Percentiles rank a stretch among this genome's conserved stretches.
Conservation (phyloP, 2,329 filamentous ascomycete genomes). For the Ceratocystis colombiana region DNA sequence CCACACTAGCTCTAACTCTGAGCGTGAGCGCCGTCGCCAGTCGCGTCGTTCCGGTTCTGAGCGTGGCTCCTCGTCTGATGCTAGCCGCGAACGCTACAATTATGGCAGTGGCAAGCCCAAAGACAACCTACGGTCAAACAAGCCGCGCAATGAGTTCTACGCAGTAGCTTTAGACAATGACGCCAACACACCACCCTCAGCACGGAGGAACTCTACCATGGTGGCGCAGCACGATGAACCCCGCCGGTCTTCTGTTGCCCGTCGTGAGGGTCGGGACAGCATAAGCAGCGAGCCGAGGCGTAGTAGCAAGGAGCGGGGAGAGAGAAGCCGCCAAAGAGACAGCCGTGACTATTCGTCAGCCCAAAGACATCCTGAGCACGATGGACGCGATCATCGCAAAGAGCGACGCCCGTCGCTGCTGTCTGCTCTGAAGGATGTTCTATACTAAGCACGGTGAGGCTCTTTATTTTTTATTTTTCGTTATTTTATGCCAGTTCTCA, state of each 20-base stretch:
- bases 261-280: slow-evolving; percentile 33
- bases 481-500: not conserved
- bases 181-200: slow-evolving; percentile 21
- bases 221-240: slow-evolving; percentile 12
- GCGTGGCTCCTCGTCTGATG: slow-evolving; percentile 17
- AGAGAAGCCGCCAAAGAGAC: not conserved
- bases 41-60: slow-evolving; percentile 8
- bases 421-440: slow-evolving; percentile 50
- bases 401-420: slow-evolving; percentile 46
- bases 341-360: slow-evolving; percentile 11
- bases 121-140: not conserved
- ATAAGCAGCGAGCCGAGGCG: slow-evolving; percentile 33
- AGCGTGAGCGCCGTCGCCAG: slow-evolving; percentile 22
- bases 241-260: slow-evolving; percentile 2
- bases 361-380: slow-evolving; percentile 34
- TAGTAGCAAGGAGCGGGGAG: not conserved
- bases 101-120: slow-evolving; percentile 24
- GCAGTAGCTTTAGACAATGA: slow-evolving; percentile 23
- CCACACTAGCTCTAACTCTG: slow-evolving; percentile 9
- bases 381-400: slow-evolving; percentile 27
- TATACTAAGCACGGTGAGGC: slow-evolving; percentile 41
- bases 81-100: slow-evolving; percentile 31
- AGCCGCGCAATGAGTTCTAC: slow-evolving; percentile 27
- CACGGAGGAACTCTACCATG: slow-evolving; percentile 15
- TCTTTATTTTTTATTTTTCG: slow-evolving; percentile 18